Conservation (phyloP, 2,329 filamentous ascomycete species). For the Colletotrichum godetiae region DNA sequence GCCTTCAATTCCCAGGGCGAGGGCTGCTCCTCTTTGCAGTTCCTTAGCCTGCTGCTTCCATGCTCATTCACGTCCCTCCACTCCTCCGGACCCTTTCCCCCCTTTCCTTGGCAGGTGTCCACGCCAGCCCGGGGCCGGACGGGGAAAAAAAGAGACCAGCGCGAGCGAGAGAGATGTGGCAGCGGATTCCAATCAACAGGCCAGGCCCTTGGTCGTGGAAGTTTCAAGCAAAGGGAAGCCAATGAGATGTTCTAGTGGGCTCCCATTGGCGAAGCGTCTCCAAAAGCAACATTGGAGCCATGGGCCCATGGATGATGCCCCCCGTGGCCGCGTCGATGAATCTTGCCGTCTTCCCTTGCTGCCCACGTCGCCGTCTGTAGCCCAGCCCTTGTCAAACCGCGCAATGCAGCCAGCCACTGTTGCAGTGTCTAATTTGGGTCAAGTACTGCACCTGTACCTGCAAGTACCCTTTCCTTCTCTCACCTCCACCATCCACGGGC, state of each 20-base stretch:
- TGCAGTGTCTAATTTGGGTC: conserved; percentile 11
- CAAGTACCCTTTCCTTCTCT: conserved; percentile 2
- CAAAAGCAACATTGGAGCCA: neutral
- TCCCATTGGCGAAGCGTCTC: neutral
- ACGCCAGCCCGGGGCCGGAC: conserved; percentile 12
- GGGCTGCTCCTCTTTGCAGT: no score
- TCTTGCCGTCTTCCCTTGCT: neutral
- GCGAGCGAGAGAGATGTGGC: neutral
- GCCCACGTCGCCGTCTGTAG: conserved; percentile 10
- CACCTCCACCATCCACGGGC: neutral
- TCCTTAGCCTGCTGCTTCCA: neutral
- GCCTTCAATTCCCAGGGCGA: neutral
- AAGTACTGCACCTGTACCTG: conserved; percentile 6
- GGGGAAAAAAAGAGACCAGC: neutral
- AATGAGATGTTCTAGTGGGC: conserved; percentile 21
- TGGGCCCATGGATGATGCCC: no score
- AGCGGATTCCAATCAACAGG: conserved; percentile 16
- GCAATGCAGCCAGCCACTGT: conserved; percentile 19
- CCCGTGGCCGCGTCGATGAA: neutral
- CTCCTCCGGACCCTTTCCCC: neutral
- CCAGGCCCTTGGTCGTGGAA: conserved; percentile 9
- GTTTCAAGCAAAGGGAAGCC: conserved; percentile 21
- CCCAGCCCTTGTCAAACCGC: conserved; percentile 20
- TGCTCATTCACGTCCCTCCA: neutral
- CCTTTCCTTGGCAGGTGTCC: conserved; percentile 17